Evolutionary conservation across 2,329 filamentous ascomycete genomes (phyloP).

Genomic region (Epichloe hybrida): DNA sequence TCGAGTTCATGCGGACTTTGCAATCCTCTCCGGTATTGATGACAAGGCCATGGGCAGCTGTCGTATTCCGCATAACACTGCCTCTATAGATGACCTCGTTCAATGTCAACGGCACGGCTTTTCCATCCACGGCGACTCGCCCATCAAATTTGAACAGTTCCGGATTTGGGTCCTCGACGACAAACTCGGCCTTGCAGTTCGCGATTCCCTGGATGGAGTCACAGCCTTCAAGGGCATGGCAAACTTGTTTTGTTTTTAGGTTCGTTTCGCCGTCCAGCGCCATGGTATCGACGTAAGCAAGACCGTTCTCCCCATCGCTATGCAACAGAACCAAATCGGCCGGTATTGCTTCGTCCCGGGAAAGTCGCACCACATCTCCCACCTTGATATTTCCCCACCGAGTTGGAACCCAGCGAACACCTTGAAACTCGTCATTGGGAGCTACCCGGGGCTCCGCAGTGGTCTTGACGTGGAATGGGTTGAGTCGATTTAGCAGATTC

Average conservation of each 20-base stretch:
- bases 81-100: constrained; percentile 78
- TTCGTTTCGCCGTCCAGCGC: constrained; percentile 74
- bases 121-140: constrained; percentile 42
- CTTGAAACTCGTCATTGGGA: constrained; percentile 48
- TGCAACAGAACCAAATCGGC: constrained; percentile 73
- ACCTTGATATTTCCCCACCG: constrained; percentile 35
- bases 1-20: constrained; percentile 87
- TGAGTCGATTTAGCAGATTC: constrained; percentile 15
- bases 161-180: constrained; percentile 64
- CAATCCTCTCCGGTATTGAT: constrained; percentile 86
- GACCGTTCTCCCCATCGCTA: constrained; percentile 60
- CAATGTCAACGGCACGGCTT: constrained; percentile 57
- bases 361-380: constrained; percentile 34
- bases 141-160: constrained; percentile 69
- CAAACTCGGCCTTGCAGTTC: constrained; percentile 45
- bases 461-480: constrained; percentile 20
- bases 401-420: constrained; percentile 36
- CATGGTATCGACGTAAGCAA: constrained; percentile 80
- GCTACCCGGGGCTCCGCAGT: constrained; percentile 15
- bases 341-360: constrained; percentile 64
- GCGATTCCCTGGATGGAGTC: constrained; percentile 39
- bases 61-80: constrained; percentile 72
- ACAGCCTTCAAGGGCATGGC: constrained; percentile 47
- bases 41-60: constrained; percentile 58
- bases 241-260: constrained; percentile 60